Evolutionary conservation across 176 grass and related monocot genomes (phyloP), one percentile per base, ranked within the genome.

Genomic region (Melocanna baccifera): DNA sequence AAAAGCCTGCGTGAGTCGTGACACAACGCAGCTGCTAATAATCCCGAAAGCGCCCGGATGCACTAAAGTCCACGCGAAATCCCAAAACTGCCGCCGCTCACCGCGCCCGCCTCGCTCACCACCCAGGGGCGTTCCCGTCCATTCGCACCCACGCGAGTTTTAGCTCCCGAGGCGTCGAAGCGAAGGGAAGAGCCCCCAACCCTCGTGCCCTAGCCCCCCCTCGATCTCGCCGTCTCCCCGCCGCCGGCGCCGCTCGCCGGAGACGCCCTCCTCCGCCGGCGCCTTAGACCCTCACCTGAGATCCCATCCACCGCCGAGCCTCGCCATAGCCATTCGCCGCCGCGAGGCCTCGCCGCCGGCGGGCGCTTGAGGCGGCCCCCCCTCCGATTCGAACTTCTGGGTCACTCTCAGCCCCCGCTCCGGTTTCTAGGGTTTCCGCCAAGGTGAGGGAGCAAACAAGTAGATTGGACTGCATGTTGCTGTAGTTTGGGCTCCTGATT

Each of bases 201-300:
- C 71, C 71, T 36, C 47, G 46, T 76, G 71, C 82, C 82, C 71
- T 76, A 84, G 81, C 13, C 30, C 30, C 45, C 8, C 36, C 71
- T 75, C 82, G 72, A 84, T 84, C 82, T 76, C 82, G 81, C 72
- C 71, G 82, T 62, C 71, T 19, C 71, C 28, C 4, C 28, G 61
- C 71, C 47, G 34, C 77, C 62, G 42, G 16, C 57, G 42, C 81
- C 69, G 12, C 26, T 71, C 46, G 63, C 64, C 62, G 73, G 73
- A 40, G 73, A 9, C 51, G 4, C 32, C 20, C 29, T 30, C 42
- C 45, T 12, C 11, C 1, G 0, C 62, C 62, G 9, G 1, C 28
- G 16, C 32, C 20, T n/a, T 14, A 9, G 47, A 22, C 18, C 47
- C 3, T 20, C 52, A 11, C 16, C 37, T 18, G 22, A 16, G 79